Percentiles rank a stretch among this genome's conserved stretches.
phyloP scores from a whole-genome alignment of 2,329 filamentous ascomycete genomes.

The Colletotrichum godetiae region DNA sequence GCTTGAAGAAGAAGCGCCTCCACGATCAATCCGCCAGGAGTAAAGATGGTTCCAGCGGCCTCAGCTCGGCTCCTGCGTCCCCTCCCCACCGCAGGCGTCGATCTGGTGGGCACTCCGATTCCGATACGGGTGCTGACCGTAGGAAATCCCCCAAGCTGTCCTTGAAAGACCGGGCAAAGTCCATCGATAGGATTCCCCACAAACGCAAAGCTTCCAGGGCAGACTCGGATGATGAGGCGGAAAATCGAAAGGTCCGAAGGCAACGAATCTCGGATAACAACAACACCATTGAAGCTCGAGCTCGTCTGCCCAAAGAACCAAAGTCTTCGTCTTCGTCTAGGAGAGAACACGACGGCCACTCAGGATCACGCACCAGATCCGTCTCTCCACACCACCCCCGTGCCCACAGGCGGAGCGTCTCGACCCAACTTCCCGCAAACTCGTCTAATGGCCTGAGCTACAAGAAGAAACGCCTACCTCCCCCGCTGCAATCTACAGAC shows the following conservation, averaged over 20 bases:
- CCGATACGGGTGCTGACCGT: slow-evolving; percentile 65
- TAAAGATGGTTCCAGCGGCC: slow-evolving; percentile 66
- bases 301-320: slow-evolving; percentile 39
- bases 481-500: slow-evolving; percentile 70
- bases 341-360: slow-evolving; percentile 46
- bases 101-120: slow-evolving; percentile 57
- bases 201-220: slow-evolving; percentile 66
- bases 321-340: slow-evolving; percentile 46
- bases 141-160: slow-evolving; percentile 55
- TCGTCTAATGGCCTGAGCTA: slow-evolving; percentile 64
- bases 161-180: slow-evolving; percentile 59
- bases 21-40: slow-evolving; percentile 51
- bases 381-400: slow-evolving; percentile 69
- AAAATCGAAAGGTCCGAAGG: slow-evolving; percentile 64
- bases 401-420: slow-evolving; percentile 71
- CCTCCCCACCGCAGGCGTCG: slow-evolving; percentile 56
- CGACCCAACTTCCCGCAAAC: slow-evolving; percentile 69
- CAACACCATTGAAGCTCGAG: slow-evolving; percentile 21
- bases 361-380: slow-evolving; percentile 54
- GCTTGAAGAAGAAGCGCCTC: slow-evolving; percentile 62
- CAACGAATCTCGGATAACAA: slow-evolving; percentile 60
- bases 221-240: slow-evolving; percentile 69
- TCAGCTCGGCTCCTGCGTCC: slow-evolving; percentile 70
- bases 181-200: slow-evolving; percentile 58
- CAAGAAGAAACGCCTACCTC: slow-evolving; percentile 72